Evolutionary conservation across 2,329 filamentous ascomycete species (phyloP), one percentile per base, ranked within the genome.

Genomic region (Cadophora luteo-olivacea): DNA sequence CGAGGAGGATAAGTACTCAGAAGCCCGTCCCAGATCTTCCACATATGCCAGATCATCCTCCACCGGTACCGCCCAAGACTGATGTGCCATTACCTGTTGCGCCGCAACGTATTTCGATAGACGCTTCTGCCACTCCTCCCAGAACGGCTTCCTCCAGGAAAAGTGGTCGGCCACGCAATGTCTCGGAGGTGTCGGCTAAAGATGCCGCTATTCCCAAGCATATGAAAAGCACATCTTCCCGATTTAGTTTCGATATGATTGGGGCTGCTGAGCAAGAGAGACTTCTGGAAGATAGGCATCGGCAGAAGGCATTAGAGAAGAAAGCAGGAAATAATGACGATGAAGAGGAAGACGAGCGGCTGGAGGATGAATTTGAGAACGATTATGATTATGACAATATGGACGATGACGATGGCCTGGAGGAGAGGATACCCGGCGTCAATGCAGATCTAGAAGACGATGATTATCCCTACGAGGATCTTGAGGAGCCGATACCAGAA

Each of bases 161-260:
- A 64, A 69, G 69, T 54, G 70, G 69, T 54, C 80, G n/a, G 19
- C 87, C 87, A 0, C 83, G 85, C 48, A 85, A 87, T 65, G 76
- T 83, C 3, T 89, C 85, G 0, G 82, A 82, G 4, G 76, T 81
- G 14, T 86, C 86, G 0, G 77, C 77, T 9, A 83, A 75, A 66
- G 75, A 81, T 65, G 81, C 82, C 41, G 78, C 81, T 7, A 83
- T 90, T 41, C 88, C 88, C 2, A 86, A 81, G 69, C 88, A 90
- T 70, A 90, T 91, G 88, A 91, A 90, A 79, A 94, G 91, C 77
- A 92, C 90, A 12, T 92, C 92, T 0, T 93, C 91, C 0, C 84
- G 92, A 16, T 94, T 95, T 76, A 94, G 92, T 74, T 95, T 95
- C 75, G 92, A 94, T 75, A 92, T 94, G 84, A 86, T 89, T 19